A percentile compares a stretch with the other conserved stretches of the same genome.
Evolutionary conservation across 371 early-diverging fungal genomes (phyloP).

Genomic region (Astathelohania contejeani): DNA sequence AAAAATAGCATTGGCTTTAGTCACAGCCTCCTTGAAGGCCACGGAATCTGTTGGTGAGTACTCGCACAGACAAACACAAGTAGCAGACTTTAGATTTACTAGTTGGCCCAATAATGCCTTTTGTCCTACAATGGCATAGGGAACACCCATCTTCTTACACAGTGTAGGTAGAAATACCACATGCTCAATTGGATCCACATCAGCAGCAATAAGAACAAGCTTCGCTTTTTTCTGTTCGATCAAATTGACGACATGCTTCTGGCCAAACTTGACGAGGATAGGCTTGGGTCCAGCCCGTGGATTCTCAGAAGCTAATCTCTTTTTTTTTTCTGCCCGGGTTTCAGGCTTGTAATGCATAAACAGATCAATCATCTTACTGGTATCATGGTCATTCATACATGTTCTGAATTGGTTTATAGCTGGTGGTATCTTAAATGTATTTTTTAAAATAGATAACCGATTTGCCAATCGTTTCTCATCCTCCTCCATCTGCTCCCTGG

Average conservation of each 20-base stretch:
- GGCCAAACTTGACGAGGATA: slow-evolving; percentile 82
- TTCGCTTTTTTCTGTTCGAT: slow-evolving; percentile 93
- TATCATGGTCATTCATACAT: slow-evolving; percentile 78
- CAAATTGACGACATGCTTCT: slow-evolving; percentile 92
- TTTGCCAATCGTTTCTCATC: slow-evolving; percentile 33
- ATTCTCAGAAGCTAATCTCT: slow-evolving; percentile 70
- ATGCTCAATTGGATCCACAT: slow-evolving; percentile 96
- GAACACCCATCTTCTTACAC: slow-evolving; percentile 98
- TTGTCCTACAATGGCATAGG: slow-evolving; percentile 92
- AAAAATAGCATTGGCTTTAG: slow-evolving; percentile 41
- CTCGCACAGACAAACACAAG: slow-evolving; percentile 51
- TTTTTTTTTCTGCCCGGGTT: slow-evolving; percentile 78
- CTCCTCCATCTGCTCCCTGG: slow-evolving; percentile 18
- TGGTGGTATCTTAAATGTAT: slow-evolving; percentile 95
- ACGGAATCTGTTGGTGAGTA: slow-evolving; percentile 37
- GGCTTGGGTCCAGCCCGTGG: slow-evolving; percentile 82
- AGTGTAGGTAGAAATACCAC: slow-evolving; percentile 96
- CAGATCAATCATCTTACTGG: slow-evolving; percentile 70
- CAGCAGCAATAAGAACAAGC: slow-evolving; percentile 90
- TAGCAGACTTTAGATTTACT: slow-evolving; percentile 95
- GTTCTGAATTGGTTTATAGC: slow-evolving; percentile 96
- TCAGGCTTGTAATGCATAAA: slow-evolving; percentile 95
- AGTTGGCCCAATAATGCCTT: slow-evolving; percentile 88
- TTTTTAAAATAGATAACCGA: slow-evolving; percentile 62
- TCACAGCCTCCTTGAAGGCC: slow-evolving; percentile 21